These are phyloP conservation scores for Plasmodium knowlesi DNA, from an alignment of 169 alveolate genomes.

Conservation along the genomic window DNA sequence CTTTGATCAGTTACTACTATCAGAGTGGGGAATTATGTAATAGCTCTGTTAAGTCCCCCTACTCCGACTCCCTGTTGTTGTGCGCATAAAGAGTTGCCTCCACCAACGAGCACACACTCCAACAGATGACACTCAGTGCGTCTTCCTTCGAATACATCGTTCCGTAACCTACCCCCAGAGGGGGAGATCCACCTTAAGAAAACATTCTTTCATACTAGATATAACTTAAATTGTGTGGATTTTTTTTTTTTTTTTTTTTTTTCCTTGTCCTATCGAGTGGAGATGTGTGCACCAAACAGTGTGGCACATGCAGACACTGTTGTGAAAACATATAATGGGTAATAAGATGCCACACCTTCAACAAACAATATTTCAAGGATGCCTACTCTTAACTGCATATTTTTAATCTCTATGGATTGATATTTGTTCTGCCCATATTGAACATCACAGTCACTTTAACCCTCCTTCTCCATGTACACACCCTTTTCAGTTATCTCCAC, in stretches of 20 bases:
- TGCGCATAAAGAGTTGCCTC: background rate
- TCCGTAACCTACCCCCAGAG: background rate
- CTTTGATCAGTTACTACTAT: background rate
- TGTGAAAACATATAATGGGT: background rate
- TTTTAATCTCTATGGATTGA: background rate
- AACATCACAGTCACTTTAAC: background rate
- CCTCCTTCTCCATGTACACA: background rate
- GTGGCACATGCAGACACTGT: background rate
- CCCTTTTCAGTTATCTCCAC: background rate
- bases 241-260: background rate
- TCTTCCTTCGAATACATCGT: background rate
- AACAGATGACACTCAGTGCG: background rate
- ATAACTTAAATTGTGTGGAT: background rate
- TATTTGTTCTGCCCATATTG: background rate
- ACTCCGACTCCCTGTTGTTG: background rate
- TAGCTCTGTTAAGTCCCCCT: background rate
- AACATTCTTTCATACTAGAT: background rate
- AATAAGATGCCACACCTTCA: background rate
- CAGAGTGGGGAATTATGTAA: background rate
- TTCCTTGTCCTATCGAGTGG: background rate
- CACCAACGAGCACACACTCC: background rate
- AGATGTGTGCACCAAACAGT: background rate
- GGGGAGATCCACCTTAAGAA: background rate
- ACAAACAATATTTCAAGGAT: background rate
- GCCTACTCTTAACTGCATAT: background rate